These are phyloP conservation scores for Leccinum boreale DNA, from an alignment of 768 basidiomycete species.

Conservation along the genomic window DNA sequence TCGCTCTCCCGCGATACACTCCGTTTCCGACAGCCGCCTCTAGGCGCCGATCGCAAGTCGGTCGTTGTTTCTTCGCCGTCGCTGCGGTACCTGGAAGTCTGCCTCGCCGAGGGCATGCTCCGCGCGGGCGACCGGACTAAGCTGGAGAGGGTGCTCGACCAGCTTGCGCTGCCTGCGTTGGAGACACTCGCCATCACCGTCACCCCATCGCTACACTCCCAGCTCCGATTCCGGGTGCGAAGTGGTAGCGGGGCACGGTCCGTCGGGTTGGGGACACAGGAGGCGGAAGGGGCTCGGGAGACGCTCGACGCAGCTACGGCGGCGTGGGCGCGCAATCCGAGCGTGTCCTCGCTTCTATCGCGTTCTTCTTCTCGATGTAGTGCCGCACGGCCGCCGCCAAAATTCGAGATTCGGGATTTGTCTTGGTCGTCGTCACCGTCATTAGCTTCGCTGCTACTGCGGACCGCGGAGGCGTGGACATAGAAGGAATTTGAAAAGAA, in stretches of 20 bases:
- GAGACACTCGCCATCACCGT: slow-evolving; percentile 13
- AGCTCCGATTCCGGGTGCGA: not conserved
- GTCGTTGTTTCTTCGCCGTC: not conserved
- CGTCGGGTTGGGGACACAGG: not conserved
- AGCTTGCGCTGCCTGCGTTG: slow-evolving; percentile 19
- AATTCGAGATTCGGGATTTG: slow-evolving; percentile 8
- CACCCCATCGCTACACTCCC: not conserved
- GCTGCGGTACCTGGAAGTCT: slow-evolving; percentile 14
- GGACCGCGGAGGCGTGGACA: not conserved
- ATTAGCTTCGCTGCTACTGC: not conserved
- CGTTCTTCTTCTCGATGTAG: slow-evolving; percentile 8
- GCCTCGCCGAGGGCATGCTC: slow-evolving; percentile 21
- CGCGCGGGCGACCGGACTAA: slow-evolving; percentile 17
- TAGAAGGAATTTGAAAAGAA: not conserved
- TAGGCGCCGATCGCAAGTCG: not conserved
- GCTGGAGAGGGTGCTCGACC: slow-evolving; percentile 20
- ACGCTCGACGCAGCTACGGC: not conserved
- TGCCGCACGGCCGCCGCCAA: not conserved
- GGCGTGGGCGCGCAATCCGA: slow-evolving; percentile 15
- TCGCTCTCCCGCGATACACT: slow-evolving; percentile 8
- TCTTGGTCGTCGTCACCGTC: not conserved
- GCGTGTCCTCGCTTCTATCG: slow-evolving; percentile 12
- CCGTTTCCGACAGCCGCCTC: slow-evolving; percentile 9
- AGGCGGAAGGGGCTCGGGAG: not conserved
- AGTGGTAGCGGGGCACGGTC: not conserved